Evolutionary conservation across 495 filamentous ascomycete species (phyloP), one percentile per base, ranked within the genome.

Genomic region (Daldinia loculata): DNA sequence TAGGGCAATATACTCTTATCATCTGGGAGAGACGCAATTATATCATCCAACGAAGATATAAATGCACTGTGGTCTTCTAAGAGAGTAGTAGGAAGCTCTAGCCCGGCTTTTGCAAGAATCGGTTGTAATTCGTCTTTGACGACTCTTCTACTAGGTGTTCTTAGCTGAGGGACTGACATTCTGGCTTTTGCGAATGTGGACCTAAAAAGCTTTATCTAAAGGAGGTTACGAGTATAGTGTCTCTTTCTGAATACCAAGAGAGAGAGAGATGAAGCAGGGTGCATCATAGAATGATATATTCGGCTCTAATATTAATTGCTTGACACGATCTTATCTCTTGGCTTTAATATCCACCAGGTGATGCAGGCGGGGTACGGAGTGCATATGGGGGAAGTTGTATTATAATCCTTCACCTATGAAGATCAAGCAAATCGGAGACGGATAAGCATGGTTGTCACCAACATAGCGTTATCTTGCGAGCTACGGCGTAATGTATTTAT

Each of bases 11-110:
- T 56, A 36, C 32, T n/a, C 19, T 61, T 61, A 34, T 71, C 75
- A 51, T 75, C 67, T 4, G 70, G 70, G 24, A 77, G 51, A 11
- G 67, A 59, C 11, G 68, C 58, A 12, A 75, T 69, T 0, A 65
- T 59, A 14, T 57, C 65, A 8, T 77, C 72, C 6, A 75, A 52
- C 39, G 45, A 41, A 8, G 75, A 69, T 15, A 77, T 41, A 55
- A 77, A 50, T 4, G 65, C 66, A 1, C 61, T 74, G 45, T 58
- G 70, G 17, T 75, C 59, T 11, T 60, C 58, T 11, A 75, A 14
- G 6, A 71, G 67, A 8, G 70, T 17, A 15, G 67, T 32, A 2
- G 57, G 50, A 9, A 77, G 53, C 22, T 71, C 60, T n/a, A 77
- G 56, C 3, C 73, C 75, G n/a, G 70, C 70, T 15, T 71, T 57